Evolutionary conservation across 2,329 filamentous ascomycete genomes (phyloP).

Genomic region (Trichoderma polysporum): DNA sequence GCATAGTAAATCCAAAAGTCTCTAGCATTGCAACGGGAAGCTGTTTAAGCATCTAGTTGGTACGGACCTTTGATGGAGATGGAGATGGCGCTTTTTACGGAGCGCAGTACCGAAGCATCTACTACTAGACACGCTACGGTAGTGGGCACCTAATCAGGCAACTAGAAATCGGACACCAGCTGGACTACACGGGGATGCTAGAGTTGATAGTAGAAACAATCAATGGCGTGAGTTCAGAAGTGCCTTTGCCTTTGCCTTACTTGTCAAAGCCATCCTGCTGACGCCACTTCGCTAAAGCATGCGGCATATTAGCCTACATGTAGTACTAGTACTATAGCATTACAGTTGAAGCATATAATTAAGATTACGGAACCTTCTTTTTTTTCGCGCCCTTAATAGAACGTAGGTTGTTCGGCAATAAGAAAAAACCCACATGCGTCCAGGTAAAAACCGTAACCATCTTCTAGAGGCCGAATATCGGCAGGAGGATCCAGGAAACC

Average conservation of each 20-base stretch:
- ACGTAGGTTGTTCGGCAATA: background rate
- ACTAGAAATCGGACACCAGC: background rate
- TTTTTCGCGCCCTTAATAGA: background rate
- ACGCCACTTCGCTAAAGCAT: background rate
- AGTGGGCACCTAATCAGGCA: constrained; percentile 16
- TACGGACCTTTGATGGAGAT: no score
- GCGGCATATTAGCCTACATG: background rate
- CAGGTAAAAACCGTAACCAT: background rate
- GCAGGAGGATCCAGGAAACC: background rate
- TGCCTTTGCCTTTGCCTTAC: background rate
- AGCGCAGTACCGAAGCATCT: background rate
- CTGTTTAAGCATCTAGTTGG: no score
- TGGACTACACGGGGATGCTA: no score
- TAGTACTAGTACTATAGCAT: background rate
- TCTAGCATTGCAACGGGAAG: no score
- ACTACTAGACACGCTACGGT: background rate
- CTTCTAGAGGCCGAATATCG: background rate
- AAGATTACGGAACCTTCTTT: constrained; percentile 10
- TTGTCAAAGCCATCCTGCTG: background rate
- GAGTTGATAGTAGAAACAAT: background rate
- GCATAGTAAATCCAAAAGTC: no score
- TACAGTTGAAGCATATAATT: constrained; percentile 17
- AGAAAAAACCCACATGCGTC: background rate
- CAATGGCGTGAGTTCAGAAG: background rate
- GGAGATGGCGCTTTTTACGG: background rate